A percentile compares a stretch with the other conserved stretches of the same genome.
Evolutionary conservation across 2,329 filamentous ascomycete genomes (phyloP).

Genomic region (Fusarium albidum): DNA sequence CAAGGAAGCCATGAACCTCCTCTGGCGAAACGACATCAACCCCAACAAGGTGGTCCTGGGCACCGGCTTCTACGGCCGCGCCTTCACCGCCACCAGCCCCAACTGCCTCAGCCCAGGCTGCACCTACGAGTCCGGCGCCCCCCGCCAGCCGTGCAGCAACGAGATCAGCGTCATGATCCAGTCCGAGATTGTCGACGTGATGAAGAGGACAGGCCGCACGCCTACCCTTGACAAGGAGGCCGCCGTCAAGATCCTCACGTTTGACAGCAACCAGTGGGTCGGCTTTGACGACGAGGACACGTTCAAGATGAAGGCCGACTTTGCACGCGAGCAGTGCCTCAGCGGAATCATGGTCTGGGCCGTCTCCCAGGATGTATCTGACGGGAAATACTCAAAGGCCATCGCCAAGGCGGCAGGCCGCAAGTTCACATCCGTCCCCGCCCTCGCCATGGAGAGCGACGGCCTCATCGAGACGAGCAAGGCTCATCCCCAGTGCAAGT

Average conservation of each 20-base stretch:
- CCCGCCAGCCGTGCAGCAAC: constrained; percentile 25
- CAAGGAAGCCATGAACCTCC: constrained; percentile 48
- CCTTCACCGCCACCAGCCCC: constrained; percentile 12
- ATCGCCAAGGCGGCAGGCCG: constrained; percentile 5
- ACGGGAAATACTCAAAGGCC: constrained; percentile 3
- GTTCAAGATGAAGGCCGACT: constrained; percentile 39
- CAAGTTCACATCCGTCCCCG: constrained; percentile 2
- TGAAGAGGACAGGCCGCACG: constrained; percentile 7
- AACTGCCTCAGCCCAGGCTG: constrained; percentile 38
- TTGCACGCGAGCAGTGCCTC: constrained; percentile 36
- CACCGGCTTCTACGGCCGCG: constrained; percentile 52
- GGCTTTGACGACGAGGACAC: constrained; percentile 44
- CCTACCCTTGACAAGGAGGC: constrained; percentile 30
- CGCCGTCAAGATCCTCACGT: constrained; percentile 41
- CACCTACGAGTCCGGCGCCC: constrained; percentile 24
- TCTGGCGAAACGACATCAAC: constrained; percentile 55
- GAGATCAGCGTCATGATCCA: constrained; percentile 40
- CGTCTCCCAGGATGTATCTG: constrained; percentile 26
- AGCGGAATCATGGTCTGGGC: constrained; percentile 40
- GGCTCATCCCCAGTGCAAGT: constrained; percentile 7
- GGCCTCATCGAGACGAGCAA: constrained; percentile 4
- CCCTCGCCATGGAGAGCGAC: background rate
- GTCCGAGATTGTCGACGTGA: too few species aligned
- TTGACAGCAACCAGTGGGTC: constrained; percentile 41
- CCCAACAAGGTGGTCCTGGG: constrained; percentile 54